phyloP scores from a whole-genome alignment of 2,329 filamentous ascomycete genomes.

The Rhynchosporium agropyri region DNA sequence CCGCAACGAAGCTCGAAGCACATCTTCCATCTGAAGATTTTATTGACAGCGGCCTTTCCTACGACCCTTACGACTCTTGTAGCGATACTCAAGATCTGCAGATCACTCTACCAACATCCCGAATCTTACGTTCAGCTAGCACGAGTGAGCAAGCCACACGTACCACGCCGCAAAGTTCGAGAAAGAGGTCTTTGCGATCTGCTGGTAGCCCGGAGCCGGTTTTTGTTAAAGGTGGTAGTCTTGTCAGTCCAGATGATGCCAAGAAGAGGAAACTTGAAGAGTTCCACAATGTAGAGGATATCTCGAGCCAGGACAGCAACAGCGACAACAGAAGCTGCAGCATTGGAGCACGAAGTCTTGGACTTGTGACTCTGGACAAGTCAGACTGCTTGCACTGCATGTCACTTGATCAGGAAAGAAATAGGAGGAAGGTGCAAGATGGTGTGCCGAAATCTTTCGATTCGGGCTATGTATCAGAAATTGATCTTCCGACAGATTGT shows the following conservation, averaged over 20 bases:
- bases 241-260: neutral
- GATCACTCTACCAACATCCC: neutral
- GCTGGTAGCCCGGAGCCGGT: too few species aligned
- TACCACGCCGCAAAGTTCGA: neutral
- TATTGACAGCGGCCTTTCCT: neutral
- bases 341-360: too few species aligned
- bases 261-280: neutral
- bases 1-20: conserved; percentile 3
- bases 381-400: too few species aligned
- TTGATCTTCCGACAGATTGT: neutral
- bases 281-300: neutral
- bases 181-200: neutral
- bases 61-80: neutral
- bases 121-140: neutral
- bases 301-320: neutral
- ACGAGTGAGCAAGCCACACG: too few species aligned
- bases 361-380: too few species aligned
- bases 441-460: too few species aligned
- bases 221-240: neutral
- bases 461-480: neutral
- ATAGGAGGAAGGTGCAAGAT: too few species aligned
- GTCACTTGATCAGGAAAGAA: too few species aligned
- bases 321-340: neutral
- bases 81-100: neutral
- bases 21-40: neutral